phyloP scores from a whole-genome alignment of 2,329 filamentous ascomycete genomes.

The Fusarium keratoplasticum region DNA sequence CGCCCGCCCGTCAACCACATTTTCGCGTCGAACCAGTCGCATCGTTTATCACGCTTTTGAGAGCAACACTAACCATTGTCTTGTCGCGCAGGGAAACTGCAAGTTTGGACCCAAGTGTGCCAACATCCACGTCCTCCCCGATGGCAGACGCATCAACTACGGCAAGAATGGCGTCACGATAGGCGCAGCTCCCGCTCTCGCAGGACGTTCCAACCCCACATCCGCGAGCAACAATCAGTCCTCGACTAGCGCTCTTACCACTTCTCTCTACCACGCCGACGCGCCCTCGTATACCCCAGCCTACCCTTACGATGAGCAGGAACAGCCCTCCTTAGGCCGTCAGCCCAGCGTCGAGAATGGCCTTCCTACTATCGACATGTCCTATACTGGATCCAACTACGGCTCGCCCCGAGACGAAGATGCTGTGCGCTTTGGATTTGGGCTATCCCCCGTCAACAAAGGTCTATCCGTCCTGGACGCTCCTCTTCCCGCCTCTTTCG shows the following conservation, averaged over 20 bases:
- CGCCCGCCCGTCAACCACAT: slow-evolving; percentile 13
- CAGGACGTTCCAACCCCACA: slow-evolving; percentile 69
- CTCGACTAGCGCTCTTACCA: slow-evolving; percentile 76
- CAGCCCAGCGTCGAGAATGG: slow-evolving; percentile 67
- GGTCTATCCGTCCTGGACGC: slow-evolving; percentile 92
- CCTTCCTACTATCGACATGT: slow-evolving; percentile 69
- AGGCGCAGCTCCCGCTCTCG: slow-evolving; percentile 69
- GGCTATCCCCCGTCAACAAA: slow-evolving; percentile 80
- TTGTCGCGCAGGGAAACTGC: slow-evolving; percentile 82
- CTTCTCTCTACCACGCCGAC: slow-evolving; percentile 60
- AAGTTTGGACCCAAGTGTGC: slow-evolving; percentile 99
- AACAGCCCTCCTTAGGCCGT: slow-evolving; percentile 58
- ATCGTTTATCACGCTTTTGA: slow-evolving; percentile 6
- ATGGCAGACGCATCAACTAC: slow-evolving; percentile 91
- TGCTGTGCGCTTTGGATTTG: slow-evolving; percentile 70
- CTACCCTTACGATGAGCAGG: slow-evolving; percentile 56
- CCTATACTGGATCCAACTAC: slow-evolving; percentile 71
- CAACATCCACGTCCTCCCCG: slow-evolving; percentile 93
- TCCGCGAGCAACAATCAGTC: slow-evolving; percentile 63
- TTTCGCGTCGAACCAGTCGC: slow-evolving; percentile 16
- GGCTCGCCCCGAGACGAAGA: slow-evolving; percentile 85
- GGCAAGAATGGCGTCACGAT: slow-evolving; percentile 76
- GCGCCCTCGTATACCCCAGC: slow-evolving; percentile 52
- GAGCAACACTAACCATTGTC: slow-evolving; percentile 32
- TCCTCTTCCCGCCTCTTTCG: slow-evolving; percentile 92